These are phyloP conservation scores for Lodderomyces orthopsilosis DNA, from an alignment of 1,139 yeast genomes.

Conservation along the genomic window DNA sequence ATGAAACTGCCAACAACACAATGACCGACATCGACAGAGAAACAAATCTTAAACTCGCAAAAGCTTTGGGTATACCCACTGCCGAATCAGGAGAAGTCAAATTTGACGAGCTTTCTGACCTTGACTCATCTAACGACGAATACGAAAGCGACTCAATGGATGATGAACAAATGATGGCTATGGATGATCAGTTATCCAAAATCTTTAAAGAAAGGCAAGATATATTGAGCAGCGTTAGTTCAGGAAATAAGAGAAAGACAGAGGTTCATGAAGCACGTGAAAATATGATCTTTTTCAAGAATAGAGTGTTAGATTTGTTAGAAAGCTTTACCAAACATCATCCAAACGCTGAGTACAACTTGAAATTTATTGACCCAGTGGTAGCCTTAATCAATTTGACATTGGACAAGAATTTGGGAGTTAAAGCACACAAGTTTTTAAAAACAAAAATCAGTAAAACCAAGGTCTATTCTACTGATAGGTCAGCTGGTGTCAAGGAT, in stretches of 20 bases:
- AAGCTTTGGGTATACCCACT: slow-evolving; percentile 71
- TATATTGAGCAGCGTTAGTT: slow-evolving; percentile 46
- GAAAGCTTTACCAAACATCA: slow-evolving; percentile 56
- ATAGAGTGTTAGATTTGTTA: slow-evolving; percentile 71
- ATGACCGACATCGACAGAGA: slow-evolving; percentile 61
- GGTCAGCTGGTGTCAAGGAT: slow-evolving; percentile 15
- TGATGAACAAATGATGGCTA: slow-evolving; percentile 96
- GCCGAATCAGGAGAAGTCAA: slow-evolving; percentile 45
- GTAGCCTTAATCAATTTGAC: slow-evolving; percentile 62
- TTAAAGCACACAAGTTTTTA: slow-evolving; percentile 70
- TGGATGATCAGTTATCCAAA: slow-evolving; percentile 78
- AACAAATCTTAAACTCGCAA: slow-evolving; percentile 70
- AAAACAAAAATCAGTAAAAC: slow-evolving; percentile 63
- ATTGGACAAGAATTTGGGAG: slow-evolving; percentile 64
- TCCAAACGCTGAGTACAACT: slow-evolving; percentile 39
- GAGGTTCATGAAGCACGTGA: slow-evolving; percentile 77
- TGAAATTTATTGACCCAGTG: slow-evolving; percentile 57
- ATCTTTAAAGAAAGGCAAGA: slow-evolving; percentile 81
- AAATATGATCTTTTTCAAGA: slow-evolving; percentile 76
- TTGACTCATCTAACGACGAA: slow-evolving; percentile 27
- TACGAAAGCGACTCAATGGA: slow-evolving; percentile 84
- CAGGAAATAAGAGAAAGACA: slow-evolving; percentile 66
- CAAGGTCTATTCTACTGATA: slow-evolving; percentile 22
- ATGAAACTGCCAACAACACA: slow-evolving; percentile 22
- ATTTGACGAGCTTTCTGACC: slow-evolving; percentile 35